Conservation (phyloP, 257 asterid genomes). For the Solanum megistacrolobum region DNA sequence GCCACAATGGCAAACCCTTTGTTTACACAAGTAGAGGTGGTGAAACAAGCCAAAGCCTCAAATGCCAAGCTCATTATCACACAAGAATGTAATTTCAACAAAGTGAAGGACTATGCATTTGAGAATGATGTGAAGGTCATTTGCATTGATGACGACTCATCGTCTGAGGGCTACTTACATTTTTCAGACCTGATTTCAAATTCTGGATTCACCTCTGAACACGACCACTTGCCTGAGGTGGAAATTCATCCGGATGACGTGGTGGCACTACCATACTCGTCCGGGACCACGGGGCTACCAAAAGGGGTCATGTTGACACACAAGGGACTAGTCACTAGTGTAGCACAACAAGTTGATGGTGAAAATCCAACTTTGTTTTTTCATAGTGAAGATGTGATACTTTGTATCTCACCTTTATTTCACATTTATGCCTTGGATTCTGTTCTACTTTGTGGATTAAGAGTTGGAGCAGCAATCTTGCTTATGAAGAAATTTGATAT, state of each 20-base stretch:
- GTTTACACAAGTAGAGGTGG: conserved; percentile 59
- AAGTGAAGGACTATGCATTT: conserved; percentile 37
- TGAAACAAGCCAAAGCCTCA: conserved; percentile 70
- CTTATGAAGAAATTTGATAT: conserved; percentile 83
- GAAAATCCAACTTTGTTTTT: conserved; percentile 80
- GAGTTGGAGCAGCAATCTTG: conserved; percentile 81
- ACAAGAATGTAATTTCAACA: conserved; percentile 36
- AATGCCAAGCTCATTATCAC: conserved; percentile 50
- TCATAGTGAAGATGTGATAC: conserved; percentile 61
- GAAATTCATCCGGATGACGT: conserved; percentile 48
- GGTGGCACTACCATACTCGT: conserved; percentile 86
- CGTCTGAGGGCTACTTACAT: conserved; percentile 30
- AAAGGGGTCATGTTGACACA: conserved; percentile 96
- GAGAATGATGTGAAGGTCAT: conserved; percentile 32
- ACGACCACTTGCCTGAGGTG: conserved; percentile 29
- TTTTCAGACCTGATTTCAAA: conserved; percentile 20
- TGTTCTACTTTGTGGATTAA: conserved; percentile 66
- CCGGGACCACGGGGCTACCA: conserved; percentile 96
- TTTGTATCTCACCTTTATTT: conserved; percentile 68
- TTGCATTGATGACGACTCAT: conserved; percentile 49
- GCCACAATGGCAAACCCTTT: conserved; percentile 83
- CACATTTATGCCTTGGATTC: conserved; percentile 80
- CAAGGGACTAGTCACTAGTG: conserved; percentile 73
- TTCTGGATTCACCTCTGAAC: conserved; percentile 1
- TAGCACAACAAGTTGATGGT: conserved; percentile 93